Evolutionary conservation across 768 basidiomycete species (phyloP).

Genomic region (Kwoniella pini): DNA sequence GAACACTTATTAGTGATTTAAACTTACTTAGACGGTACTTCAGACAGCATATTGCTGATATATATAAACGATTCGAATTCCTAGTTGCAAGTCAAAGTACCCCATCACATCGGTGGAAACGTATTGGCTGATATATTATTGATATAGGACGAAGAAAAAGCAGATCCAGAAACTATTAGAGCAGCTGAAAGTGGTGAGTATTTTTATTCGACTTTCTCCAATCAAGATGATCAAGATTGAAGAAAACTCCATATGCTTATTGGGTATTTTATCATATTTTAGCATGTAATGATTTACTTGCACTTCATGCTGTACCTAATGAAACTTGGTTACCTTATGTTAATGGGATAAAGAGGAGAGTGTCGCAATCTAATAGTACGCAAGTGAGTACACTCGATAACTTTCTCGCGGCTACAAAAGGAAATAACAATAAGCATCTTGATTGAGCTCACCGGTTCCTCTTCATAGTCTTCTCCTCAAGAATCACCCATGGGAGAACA

Average conservation of each 20-base stretch:
- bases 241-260: too few species aligned
- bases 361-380: not conserved
- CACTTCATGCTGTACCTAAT: slow-evolving; percentile 7
- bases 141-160: slow-evolving; percentile 21
- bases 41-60: slow-evolving; percentile 15
- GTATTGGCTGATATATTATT: too few species aligned
- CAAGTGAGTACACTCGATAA: not conserved
- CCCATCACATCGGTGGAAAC: not conserved
- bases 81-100: slow-evolving; percentile 5
- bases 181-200: slow-evolving; percentile 17
- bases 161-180: slow-evolving; percentile 4
- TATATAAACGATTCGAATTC: slow-evolving; percentile 14
- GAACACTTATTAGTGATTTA: too few species aligned
- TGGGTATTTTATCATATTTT: too few species aligned
- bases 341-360: not conserved
- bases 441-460: too few species aligned
- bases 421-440: too few species aligned
- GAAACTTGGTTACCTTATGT: slow-evolving; percentile 17
- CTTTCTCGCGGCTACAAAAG: too few species aligned
- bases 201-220: too few species aligned
- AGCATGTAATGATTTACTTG: slow-evolving; percentile 17
- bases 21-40: slow-evolving; percentile 21
- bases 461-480: not conserved
- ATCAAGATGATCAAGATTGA: too few species aligned
- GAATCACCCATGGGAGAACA: slow-evolving; percentile 10